These are phyloP conservation scores for Coemansia guatemalensis DNA, from an alignment of 192 early-diverging fungal species.

Conservation along the genomic window DNA sequence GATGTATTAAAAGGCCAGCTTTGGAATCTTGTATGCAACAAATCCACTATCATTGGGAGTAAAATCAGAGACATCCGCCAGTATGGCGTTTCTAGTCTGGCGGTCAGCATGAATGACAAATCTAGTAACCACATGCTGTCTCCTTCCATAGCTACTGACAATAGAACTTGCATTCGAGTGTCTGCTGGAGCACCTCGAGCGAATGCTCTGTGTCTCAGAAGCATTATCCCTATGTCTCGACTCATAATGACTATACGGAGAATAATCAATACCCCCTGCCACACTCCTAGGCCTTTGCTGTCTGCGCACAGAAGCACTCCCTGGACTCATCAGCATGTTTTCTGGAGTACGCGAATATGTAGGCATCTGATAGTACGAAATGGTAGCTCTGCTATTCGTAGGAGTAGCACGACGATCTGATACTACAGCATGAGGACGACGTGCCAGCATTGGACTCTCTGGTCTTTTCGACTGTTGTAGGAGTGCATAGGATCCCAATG, in stretches of 20 bases:
- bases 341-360: conserved; percentile 1
- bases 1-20: conserved; percentile 13
- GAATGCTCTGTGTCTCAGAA: conserved; percentile 40
- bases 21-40: conserved; percentile 55
- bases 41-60: conserved; percentile 50
- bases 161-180: conserved; percentile 40
- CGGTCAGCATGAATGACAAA: conserved; percentile 39
- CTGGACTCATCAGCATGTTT: background rate
- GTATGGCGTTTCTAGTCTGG: conserved; percentile 21
- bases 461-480: background rate
- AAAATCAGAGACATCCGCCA: conserved; percentile 41
- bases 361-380: background rate
- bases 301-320: conserved; percentile 6
- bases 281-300: conserved; percentile 8
- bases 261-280: conserved; percentile 10
- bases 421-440: conserved; percentile 5
- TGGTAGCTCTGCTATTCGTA: background rate
- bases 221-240: conserved; percentile 11
- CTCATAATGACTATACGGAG: background rate
- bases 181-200: conserved; percentile 36
- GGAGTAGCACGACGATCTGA: background rate
- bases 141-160: conserved; percentile 23
- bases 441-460: background rate
- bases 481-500: conserved; percentile 38
- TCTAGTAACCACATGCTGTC: conserved; percentile 34